Percentiles rank a stretch among this genome's conserved stretches.
phyloP scores from a whole-genome alignment of 108 stramenopile species.

The Craspedostauros australis region DNA sequence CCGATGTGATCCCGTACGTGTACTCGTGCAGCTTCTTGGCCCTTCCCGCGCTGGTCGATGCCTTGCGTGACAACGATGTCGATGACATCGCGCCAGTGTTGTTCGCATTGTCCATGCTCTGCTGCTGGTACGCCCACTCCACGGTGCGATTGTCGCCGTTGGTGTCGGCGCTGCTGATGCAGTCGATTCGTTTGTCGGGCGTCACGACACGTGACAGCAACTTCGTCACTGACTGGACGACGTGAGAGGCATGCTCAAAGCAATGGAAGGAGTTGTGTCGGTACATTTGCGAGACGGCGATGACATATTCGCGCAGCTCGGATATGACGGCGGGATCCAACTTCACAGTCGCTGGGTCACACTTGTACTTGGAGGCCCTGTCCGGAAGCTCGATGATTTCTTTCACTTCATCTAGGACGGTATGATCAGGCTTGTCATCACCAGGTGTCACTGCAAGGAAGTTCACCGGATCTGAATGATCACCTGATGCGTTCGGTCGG shows the following conservation, averaged over 20 bases:
- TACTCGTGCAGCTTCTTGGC: not conserved
- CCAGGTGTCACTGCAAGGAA: no score
- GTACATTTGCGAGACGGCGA: slow-evolving; percentile 4
- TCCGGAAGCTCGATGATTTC: slow-evolving; percentile 7
- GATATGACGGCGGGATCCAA: no score
- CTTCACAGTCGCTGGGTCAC: no score
- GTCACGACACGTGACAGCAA: slow-evolving; percentile 15
- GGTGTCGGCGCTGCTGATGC: not conserved
- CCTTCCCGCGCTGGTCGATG: not conserved
- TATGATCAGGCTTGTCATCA: no score
- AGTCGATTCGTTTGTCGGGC: slow-evolving; percentile 1
- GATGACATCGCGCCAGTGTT: no score
- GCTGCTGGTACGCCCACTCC: not conserved
- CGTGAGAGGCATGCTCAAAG: slow-evolving; percentile 35
- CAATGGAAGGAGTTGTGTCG: slow-evolving; percentile 29
- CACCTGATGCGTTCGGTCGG: no score
- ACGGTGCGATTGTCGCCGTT: not conserved
- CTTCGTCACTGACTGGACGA: slow-evolving; percentile 14
- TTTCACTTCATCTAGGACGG: slow-evolving; percentile 4
- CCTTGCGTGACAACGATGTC: no score
- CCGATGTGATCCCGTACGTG: not conserved
- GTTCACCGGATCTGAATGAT: no score
- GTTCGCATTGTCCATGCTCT: not conserved
- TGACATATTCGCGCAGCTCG: not conserved
- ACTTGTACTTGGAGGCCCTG: no score